Percentiles rank a stretch among this genome's conserved stretches.
These are phyloP conservation scores for Inga laurina DNA, from an alignment of 306 rosid species.

Conservation along the genomic window DNA sequence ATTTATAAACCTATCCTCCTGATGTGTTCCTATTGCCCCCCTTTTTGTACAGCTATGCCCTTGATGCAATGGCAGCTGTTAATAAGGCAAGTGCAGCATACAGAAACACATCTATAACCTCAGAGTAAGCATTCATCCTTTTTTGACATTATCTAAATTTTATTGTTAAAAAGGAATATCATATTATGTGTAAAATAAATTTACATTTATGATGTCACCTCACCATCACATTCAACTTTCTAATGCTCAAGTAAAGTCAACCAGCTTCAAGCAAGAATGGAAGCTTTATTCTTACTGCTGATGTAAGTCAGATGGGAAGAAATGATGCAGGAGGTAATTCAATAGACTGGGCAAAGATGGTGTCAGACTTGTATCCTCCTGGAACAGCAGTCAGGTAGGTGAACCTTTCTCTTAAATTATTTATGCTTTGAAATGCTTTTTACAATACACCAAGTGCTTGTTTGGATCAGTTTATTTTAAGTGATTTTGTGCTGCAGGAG, in stretches of 20 bases:
- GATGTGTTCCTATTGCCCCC: conserved; percentile 9
- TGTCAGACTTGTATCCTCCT: conserved; percentile 67
- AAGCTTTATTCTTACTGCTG: conserved; percentile 51
- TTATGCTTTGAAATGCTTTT: not conserved
- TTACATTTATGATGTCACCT: conserved; percentile 37
- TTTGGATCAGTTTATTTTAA: no score
- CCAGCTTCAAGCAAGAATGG: conserved; percentile 83
- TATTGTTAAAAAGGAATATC: conserved; percentile 21
- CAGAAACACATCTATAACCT: conserved; percentile 43
- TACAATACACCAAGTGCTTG: not conserved
- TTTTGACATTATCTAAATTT: conserved; percentile 16
- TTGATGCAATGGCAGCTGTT: conserved; percentile 68
- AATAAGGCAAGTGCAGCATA: conserved; percentile 50
- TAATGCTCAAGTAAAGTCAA: conserved; percentile 90
- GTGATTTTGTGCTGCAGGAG: no score
- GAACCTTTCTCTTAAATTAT: not conserved
- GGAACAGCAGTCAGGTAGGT: conserved; percentile 70
- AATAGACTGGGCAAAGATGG: conserved; percentile 74
- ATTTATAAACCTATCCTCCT: conserved; percentile 22
- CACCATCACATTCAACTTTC: conserved; percentile 41
- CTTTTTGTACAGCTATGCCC: conserved; percentile 54
- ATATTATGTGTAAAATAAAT: conserved; percentile 21
- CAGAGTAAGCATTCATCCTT: conserved; percentile 58
- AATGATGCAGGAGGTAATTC: conserved; percentile 44
- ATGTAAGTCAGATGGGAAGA: conserved; percentile 50